Conservation (phyloP, 1,284 basidiomycete genomes). For the Leccinum pachyderme region DNA sequence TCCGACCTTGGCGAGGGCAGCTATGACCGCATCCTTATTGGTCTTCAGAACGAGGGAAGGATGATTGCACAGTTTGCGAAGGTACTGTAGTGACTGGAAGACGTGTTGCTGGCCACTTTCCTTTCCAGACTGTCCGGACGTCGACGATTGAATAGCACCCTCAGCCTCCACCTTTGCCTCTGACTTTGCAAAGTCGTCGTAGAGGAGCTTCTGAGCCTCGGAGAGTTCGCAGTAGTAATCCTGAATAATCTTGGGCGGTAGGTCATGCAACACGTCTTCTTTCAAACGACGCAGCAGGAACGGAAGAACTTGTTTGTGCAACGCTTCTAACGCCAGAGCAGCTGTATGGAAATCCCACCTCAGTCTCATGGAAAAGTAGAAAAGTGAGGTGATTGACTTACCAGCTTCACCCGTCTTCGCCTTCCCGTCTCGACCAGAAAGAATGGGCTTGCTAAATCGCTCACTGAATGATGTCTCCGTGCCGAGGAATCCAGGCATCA, state of each 20-base stretch:
- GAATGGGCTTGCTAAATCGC: slow-evolving; percentile 93
- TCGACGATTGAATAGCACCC: slow-evolving; percentile 52
- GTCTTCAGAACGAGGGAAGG: slow-evolving; percentile 86
- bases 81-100: slow-evolving; percentile 95
- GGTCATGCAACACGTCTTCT: slow-evolving; percentile 94
- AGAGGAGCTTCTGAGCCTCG: slow-evolving; percentile 88
- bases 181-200: slow-evolving; percentile 90
- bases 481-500: slow-evolving; percentile 99
- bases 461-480: slow-evolving; percentile 96
- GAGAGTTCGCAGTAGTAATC: slow-evolving; percentile 99
- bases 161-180: slow-evolving; percentile 68
- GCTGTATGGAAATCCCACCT: slow-evolving; percentile 45
- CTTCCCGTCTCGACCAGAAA: slow-evolving; percentile 95
- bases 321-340: slow-evolving; percentile 88
- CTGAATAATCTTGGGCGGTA: slow-evolving; percentile 99
- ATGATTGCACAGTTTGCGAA: slow-evolving; percentile 98
- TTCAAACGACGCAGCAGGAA: slow-evolving; percentile 96
- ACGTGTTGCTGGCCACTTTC: slow-evolving; percentile 74
- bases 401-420: slow-evolving; percentile 93
- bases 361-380: slow-evolving; percentile 1
- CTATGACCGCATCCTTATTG: slow-evolving; percentile 55
- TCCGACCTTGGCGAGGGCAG: slow-evolving; percentile 62
- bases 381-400: slow-evolving; percentile 37
- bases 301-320: slow-evolving; percentile 99
- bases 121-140: slow-evolving; percentile 39